phyloP scores from a whole-genome alignment of 2,329 filamentous ascomycete species.

The Neonectria punicea region DNA sequence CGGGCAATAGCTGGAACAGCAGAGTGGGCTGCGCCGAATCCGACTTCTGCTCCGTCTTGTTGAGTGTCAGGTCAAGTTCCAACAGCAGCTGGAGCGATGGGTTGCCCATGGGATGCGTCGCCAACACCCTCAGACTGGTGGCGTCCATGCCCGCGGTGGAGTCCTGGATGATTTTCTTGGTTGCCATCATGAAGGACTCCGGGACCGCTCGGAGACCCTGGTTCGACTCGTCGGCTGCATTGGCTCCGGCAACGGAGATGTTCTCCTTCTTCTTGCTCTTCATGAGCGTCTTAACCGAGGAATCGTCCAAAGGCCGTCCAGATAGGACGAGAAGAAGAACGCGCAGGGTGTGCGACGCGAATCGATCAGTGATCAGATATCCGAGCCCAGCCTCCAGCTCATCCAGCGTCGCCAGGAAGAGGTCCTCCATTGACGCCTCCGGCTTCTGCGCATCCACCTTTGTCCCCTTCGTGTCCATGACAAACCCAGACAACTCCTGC shows the following conservation, averaged over 20 bases:
- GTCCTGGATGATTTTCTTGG: constrained; percentile 84
- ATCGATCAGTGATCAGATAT: constrained; percentile 85
- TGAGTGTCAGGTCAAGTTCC: constrained; percentile 83
- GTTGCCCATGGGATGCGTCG: constrained; percentile 90
- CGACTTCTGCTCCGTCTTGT: constrained; percentile 62
- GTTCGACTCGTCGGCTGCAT: constrained; percentile 59
- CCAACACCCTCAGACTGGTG: constrained; percentile 83
- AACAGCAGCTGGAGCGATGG: constrained; percentile 92
- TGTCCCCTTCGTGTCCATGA: constrained; percentile 56
- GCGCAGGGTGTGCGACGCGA: constrained; percentile 90
- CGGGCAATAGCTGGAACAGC: constrained; percentile 81
- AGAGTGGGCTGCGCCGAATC: constrained; percentile 61
- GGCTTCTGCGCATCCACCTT: constrained; percentile 58
- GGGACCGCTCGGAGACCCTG: constrained; percentile 71
- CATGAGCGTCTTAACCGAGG: constrained; percentile 76
- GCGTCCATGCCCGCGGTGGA: constrained; percentile 80
- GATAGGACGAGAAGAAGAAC: constrained; percentile 88
- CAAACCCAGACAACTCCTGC: constrained; percentile 70
- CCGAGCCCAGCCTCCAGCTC: constrained; percentile 89
- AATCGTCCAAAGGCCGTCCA: constrained; percentile 79
- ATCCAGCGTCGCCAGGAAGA: constrained; percentile 84
- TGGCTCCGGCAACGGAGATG: constrained; percentile 69
- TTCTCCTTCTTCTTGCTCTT: constrained; percentile 95
- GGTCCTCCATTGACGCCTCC: constrained; percentile 78
- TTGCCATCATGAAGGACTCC: constrained; percentile 77